Evolutionary conservation across 176 grass and related monocot genomes (phyloP).

Genomic region (Carex scoparia): DNA sequence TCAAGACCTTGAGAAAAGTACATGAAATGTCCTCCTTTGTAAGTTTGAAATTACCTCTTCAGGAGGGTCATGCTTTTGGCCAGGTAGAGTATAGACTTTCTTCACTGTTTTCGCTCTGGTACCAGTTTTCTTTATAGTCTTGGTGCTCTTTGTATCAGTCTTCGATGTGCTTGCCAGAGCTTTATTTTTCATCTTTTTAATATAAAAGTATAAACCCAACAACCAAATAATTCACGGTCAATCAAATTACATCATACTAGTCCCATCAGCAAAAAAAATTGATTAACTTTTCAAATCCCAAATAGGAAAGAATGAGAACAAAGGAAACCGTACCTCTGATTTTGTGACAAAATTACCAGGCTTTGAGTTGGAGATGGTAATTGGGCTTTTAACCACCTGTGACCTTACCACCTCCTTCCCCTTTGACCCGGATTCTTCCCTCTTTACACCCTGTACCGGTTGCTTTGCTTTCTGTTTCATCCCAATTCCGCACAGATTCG

Average conservation of each 20-base stretch:
- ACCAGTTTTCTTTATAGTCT: conserved; percentile 30
- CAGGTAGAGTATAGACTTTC: conserved; percentile 79
- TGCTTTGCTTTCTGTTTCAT: conserved; percentile 24
- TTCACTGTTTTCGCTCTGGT: conserved; percentile 49
- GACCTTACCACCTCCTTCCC: conserved; percentile 18
- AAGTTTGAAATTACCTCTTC: conserved; percentile 49
- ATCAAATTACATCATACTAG: neutral
- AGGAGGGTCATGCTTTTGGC: conserved; percentile 88
- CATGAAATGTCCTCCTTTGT: neutral
- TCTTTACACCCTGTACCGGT: conserved; percentile 2
- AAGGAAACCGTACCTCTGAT: conserved; percentile 25
- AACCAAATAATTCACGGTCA: neutral
- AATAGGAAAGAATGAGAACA: neutral
- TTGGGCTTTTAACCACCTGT: neutral
- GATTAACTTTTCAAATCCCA: neutral
- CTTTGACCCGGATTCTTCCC: conserved; percentile 25
- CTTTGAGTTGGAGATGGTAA: neutral
- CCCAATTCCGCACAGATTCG: neutral
- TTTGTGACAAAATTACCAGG: conserved; percentile 10
- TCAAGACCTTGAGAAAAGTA: neutral
- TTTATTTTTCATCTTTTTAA: conserved; percentile 30
- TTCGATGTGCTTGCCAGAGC: conserved; percentile 30
- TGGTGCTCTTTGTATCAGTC: conserved; percentile 36
- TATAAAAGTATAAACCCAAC: neutral
- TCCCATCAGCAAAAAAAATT: too few species aligned